These are phyloP conservation scores for Rhytidiadelphus loreus DNA, from an alignment of 225 moss, liverwort and hornwort species.

Conservation along the genomic window DNA sequence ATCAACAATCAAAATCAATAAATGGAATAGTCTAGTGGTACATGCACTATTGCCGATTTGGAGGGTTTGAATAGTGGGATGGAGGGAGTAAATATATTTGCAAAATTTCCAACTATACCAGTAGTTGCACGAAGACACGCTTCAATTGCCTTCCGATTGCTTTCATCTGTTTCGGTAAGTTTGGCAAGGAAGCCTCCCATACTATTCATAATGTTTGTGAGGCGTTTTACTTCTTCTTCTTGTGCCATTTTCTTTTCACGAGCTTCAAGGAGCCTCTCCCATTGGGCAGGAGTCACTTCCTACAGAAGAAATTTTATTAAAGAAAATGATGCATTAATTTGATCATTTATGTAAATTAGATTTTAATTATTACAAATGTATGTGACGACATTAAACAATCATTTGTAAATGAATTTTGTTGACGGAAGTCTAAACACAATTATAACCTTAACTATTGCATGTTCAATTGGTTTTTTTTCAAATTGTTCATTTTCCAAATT, in stretches of 20 bases:
- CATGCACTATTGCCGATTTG: background rate
- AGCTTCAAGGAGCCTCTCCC: constrained; percentile 54
- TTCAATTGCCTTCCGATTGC: constrained; percentile 63
- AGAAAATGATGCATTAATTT: too few species aligned
- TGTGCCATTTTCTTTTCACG: constrained; percentile 58
- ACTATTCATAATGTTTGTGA: constrained; percentile 48
- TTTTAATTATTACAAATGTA: background rate
- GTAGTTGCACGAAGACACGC: constrained; percentile 23
- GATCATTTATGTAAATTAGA: background rate
- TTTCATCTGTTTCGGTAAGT: constrained; percentile 41
- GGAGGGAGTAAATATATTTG: too few species aligned
- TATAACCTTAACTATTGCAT: background rate
- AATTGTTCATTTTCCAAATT: background rate
- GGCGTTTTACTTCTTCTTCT: constrained; percentile 54
- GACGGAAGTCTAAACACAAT: background rate
- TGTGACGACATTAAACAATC: too few species aligned
- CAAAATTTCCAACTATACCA: constrained; percentile 1
- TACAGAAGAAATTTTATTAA: background rate
- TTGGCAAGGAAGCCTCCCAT: constrained; percentile 63
- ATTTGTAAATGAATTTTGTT: background rate
- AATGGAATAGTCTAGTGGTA: background rate
- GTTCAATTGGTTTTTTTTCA: background rate
- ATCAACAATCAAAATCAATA: background rate
- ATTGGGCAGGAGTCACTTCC: constrained; percentile 65
- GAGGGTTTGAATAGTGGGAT: background rate